These are phyloP conservation scores for Arabidopsis thaliana DNA, from an alignment of 345 rosid species.

Conservation along the genomic window TAIR10.1 NC_003074.8:8410501-8411000, in stretches of 20 bases:
- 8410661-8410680: slow-evolving; percentile 45
- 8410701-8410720: background rate
- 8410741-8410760: slow-evolving; percentile 43
- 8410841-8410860: slow-evolving; percentile 42
- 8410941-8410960: slow-evolving; percentile 35
- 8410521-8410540: slow-evolving; percentile 55
- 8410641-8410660: slow-evolving; percentile 47
- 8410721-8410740: slow-evolving; percentile 33
- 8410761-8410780: slow-evolving; percentile 45
- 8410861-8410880: slow-evolving; percentile 41
- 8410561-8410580: slow-evolving; percentile 35
- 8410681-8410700: slow-evolving; percentile 48
- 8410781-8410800: slow-evolving; percentile 48
- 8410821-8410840: slow-evolving; percentile 46
- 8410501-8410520: slow-evolving; percentile 49
- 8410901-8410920: slow-evolving; percentile 17
- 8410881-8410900: slow-evolving; percentile 32
- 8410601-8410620: slow-evolving; percentile 48
- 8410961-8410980: slow-evolving; percentile 27
- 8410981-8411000: slow-evolving; percentile 38
- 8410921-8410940: slow-evolving; percentile 49
- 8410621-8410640: slow-evolving; percentile 55
- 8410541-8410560: slow-evolving; percentile 51
- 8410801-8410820: slow-evolving; percentile 50
- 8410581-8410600: slow-evolving; percentile 47